Evolutionary conservation across 768 basidiomycete genomes (phyloP).

Genomic region (Auricularia auricula-judae): DNA sequence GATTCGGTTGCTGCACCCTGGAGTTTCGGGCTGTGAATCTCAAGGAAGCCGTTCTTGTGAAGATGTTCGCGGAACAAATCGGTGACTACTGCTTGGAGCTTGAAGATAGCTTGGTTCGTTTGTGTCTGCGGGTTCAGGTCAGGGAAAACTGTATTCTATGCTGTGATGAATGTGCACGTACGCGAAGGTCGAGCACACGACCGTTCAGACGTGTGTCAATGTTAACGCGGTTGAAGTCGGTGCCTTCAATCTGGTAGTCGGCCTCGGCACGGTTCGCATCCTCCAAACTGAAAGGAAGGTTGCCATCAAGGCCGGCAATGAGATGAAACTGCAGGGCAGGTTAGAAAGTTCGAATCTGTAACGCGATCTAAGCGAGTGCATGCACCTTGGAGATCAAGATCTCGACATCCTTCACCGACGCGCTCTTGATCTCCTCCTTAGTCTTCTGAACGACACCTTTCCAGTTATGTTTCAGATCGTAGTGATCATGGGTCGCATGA

Average conservation of each 20-base stretch:
- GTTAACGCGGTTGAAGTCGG: conserved; percentile 68
- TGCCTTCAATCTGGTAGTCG: conserved; percentile 45
- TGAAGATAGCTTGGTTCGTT: conserved; percentile 95
- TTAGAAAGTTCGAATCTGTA: conserved; percentile 2
- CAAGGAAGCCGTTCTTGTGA: conserved; percentile 63
- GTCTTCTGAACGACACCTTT: conserved; percentile 62
- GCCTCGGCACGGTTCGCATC: conserved; percentile 82
- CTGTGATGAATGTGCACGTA: conserved; percentile 24
- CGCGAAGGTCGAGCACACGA: conserved; percentile 87
- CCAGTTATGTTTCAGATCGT: not conserved
- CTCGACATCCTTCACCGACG: conserved; percentile 79
- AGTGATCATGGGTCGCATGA: too few relatives aligned
- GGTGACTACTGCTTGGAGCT: conserved; percentile 78
- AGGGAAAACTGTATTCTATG: not conserved
- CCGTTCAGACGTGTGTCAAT: conserved; percentile 93
- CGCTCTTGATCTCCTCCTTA: conserved; percentile 82
- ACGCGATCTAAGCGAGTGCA: conserved; percentile 21
- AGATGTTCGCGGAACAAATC: conserved; percentile 81
- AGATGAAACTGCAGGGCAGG: conserved; percentile 53
- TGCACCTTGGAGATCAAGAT: conserved; percentile 72
- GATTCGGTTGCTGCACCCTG: conserved; percentile 96
- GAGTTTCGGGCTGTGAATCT: conserved; percentile 96
- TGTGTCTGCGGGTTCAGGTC: conserved; percentile 46
- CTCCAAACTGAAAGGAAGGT: conserved; percentile 84
- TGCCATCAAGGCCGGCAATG: conserved; percentile 62